Evolutionary conservation across 805 yeast species (phyloP), one percentile per base, ranked within the genome.

Genomic region (Saccharomycopsis amapae): DNA sequence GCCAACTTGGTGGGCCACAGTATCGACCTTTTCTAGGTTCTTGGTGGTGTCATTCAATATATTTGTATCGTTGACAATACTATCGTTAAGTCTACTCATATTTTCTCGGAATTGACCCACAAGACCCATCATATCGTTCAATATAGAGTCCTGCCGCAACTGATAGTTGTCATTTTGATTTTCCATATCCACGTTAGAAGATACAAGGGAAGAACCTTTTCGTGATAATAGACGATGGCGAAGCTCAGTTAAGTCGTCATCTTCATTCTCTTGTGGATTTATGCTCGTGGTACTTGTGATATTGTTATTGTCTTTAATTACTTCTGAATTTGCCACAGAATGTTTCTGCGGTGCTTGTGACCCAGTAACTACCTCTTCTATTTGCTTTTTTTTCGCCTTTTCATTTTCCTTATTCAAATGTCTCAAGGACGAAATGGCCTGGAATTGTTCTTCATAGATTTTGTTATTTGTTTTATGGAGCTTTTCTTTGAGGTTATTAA

Each of bases 111-210:
- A 34, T 28, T 50, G 53, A 28, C 49, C 33, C 15, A 50, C 48
- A 17, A 50, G 26, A 4, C 53, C 53, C 2, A 50, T 19, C 53
- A 50, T 44, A 20, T 50, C 53, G 10, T 28, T 26, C 34, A 47
- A 37, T 7, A 50, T 20, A 3, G 42, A 31, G 22, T 50, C 53
- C 34, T 50, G 53, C 17, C 31, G 40, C 15, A 17, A 9, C 24
- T 50, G 42, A 25, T 50, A 51, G 10, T 32, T 32, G 10, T 50
- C 44, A 34, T 50, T 50, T 34, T 47, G 51, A 30, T 39, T 24
- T n/a, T 50, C 53, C 12, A 48, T 23, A 3, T 44, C 19, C 30
- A 13, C 13, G 17, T 20, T 34, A 18, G 44, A 24, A 15, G 31
- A 20, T 12, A n/a, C 19, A 15, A 44, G 32, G 6, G 31, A 25